Percentiles rank a stretch among this genome's conserved stretches.
These are phyloP conservation scores for Fragaria nilgerrensis DNA, from an alignment of 306 rosid genomes.

Conservation along the genomic window DNA sequence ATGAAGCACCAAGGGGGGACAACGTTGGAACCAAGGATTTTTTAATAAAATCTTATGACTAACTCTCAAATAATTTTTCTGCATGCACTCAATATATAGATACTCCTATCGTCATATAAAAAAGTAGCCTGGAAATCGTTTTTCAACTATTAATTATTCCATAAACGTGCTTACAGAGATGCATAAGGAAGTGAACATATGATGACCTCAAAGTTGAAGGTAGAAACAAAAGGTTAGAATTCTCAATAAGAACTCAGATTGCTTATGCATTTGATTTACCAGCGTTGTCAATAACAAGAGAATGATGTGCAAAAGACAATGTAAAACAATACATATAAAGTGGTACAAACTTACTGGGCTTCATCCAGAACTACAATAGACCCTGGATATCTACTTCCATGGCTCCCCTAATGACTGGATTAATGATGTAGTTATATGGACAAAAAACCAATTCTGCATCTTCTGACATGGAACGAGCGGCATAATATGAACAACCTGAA, in stretches of 20 bases:
- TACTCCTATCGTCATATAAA: not conserved
- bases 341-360: conserved; percentile 74
- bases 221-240: not conserved
- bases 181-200: not conserved
- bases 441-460: conserved; percentile 89
- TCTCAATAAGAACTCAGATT: not conserved
- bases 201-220: not conserved
- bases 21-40: not conserved
- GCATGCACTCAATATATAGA: not conserved
- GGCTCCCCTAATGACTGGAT: conserved; percentile 90
- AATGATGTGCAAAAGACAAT: not conserved
- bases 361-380: conserved; percentile 80
- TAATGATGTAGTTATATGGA: conserved; percentile 83
- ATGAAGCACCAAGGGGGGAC: not conserved
- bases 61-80: not conserved
- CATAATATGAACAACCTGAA: conserved; percentile 93
- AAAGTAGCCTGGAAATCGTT: not conserved
- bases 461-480: conserved; percentile 82
- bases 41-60: not conserved
- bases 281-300: not conserved
- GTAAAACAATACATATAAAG: not conserved
- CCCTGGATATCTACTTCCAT: conserved; percentile 92
- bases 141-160: too few species aligned
- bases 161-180: not conserved
- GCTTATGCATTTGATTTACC: not conserved